Evolutionary conservation across 441 rosid genomes (phyloP).

Genomic region (Euphorbia celastroides): DNA sequence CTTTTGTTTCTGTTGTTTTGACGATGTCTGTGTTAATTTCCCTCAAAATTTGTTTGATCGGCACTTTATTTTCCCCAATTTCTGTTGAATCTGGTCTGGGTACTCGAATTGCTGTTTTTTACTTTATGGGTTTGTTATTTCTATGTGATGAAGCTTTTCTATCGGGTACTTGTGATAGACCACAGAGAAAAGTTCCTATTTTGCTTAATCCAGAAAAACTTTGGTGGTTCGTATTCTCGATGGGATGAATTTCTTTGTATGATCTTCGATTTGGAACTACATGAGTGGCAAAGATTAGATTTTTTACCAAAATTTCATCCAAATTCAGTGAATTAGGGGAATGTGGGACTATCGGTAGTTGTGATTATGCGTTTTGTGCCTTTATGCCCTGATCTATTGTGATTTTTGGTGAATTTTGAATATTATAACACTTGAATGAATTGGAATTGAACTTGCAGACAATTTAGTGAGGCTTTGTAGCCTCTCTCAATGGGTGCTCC

Average conservation of each 20-base stretch:
- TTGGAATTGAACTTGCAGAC: background rate
- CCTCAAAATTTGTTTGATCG: conserved; percentile 7
- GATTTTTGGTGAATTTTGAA: background rate
- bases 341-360: background rate
- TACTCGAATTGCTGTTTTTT: background rate
- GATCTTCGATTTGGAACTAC: background rate
- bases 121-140: background rate
- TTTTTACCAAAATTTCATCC: background rate
- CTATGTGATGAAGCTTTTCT: background rate
- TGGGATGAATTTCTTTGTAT: background rate
- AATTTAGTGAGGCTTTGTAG: conserved; percentile 4
- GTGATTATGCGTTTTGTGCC: background rate
- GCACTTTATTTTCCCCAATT: conserved; percentile 4
- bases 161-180: background rate
- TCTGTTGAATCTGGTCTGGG: background rate
- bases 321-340: background rate
- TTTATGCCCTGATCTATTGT: conserved; percentile 1
- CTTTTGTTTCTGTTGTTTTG: conserved; percentile 12
- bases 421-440: background rate
- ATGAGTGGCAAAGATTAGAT: background rate
- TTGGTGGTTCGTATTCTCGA: background rate
- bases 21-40: background rate
- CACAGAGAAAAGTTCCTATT: background rate
- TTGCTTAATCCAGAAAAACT: background rate
- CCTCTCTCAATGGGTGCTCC: conserved; percentile 81